phyloP scores from a whole-genome alignment of 805 yeast species.

The Metschnikowia gelsemii region DNA sequence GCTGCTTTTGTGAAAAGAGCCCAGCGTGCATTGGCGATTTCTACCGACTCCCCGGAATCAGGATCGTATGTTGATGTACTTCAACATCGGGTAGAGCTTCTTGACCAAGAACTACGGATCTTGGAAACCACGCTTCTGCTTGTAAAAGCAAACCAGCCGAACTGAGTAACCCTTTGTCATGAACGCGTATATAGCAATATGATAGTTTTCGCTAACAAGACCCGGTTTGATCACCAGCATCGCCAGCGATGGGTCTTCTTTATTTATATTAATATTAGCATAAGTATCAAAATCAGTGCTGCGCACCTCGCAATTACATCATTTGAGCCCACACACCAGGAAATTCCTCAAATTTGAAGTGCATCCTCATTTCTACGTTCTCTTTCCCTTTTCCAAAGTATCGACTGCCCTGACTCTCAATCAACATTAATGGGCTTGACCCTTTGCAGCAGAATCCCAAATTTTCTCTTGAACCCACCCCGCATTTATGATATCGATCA shows the following conservation, averaged over 20 bases:
- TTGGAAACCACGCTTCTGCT: conserved; percentile 53
- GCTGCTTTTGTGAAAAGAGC: conserved; percentile 8
- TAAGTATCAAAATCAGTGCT: too few species aligned
- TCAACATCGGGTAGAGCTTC: conserved; percentile 54
- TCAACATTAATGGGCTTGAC: conserved; percentile 14
- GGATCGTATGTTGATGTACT: conserved; percentile 17
- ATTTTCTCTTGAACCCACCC: conserved; percentile 83
- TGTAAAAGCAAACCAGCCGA: conserved; percentile 14
- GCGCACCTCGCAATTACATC: too few species aligned
- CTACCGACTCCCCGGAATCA: conserved; percentile 5
- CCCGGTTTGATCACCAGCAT: neutral
- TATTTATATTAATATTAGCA: too few species aligned
- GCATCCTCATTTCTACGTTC: neutral
- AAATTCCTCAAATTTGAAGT: neutral
- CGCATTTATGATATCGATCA: conserved; percentile 66
- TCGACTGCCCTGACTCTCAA: neutral
- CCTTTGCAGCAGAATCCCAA: conserved; percentile 59
- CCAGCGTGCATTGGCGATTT: conserved; percentile 15
- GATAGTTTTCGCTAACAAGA: too few species aligned
- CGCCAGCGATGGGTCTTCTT: too few species aligned
- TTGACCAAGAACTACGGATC: conserved; percentile 72
- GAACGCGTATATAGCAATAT: too few species aligned
- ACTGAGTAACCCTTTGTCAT: too few species aligned
- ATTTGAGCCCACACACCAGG: neutral
- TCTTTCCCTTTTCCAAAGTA: neutral